These are phyloP conservation scores for Ceratonia siliqua DNA, from an alignment of 306 rosid species.

Conservation along the genomic window DNA sequence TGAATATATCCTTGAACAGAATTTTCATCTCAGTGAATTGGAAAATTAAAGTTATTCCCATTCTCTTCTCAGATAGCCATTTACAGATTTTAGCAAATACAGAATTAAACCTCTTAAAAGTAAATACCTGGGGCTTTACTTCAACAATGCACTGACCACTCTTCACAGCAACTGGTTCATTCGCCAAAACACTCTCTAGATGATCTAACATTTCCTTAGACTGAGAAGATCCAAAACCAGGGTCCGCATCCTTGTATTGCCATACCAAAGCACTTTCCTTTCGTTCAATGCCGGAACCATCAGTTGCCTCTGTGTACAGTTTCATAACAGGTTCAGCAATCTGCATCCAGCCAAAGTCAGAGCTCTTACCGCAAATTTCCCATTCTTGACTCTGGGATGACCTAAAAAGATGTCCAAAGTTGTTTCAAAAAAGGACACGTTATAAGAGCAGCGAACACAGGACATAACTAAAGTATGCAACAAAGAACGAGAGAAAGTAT, in stretches of 20 bases:
- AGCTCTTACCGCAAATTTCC: conserved; percentile 58
- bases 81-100: conserved; percentile 12
- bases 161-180: conserved; percentile 83
- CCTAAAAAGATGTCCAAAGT: conserved; percentile 42
- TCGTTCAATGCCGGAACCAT: conserved; percentile 69
- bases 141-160: conserved; percentile 79
- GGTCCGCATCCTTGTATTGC: conserved; percentile 78
- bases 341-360: conserved; percentile 80
- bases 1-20: background rate
- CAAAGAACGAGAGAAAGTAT: background rate
- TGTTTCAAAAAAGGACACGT: background rate
- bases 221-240: conserved; percentile 74
- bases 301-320: conserved; percentile 80
- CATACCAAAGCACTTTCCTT: conserved; percentile 85
- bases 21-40: conserved; percentile 2
- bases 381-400: conserved; percentile 61
- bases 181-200: conserved; percentile 84
- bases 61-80: background rate
- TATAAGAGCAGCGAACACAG: background rate
- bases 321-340: conserved; percentile 75
- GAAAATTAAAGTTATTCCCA: background rate
- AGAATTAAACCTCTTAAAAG: background rate
- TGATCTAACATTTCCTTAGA: conserved; percentile 88
- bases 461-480: conserved; percentile 22
- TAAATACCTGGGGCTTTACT: conserved; percentile 77